phyloP scores from a whole-genome alignment of 106 monocot genomes.

The Amphibolis antarctica region DNA sequence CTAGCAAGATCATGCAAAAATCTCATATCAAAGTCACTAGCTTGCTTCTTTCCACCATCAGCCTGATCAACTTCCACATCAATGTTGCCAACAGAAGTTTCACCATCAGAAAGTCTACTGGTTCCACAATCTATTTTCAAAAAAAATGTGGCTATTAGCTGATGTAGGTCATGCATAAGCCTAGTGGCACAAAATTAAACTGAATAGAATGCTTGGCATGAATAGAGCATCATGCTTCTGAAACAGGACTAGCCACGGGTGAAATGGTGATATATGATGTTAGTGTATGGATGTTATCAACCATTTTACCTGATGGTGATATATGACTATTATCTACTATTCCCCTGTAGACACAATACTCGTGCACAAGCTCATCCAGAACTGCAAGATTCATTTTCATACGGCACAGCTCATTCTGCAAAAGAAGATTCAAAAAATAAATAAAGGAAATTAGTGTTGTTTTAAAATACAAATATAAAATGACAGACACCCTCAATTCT shows the following conservation, averaged over 20 bases:
- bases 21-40: slow-evolving; percentile 37
- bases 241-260: neutral
- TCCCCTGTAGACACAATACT: slow-evolving; percentile 92
- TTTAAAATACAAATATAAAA: no score
- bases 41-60: slow-evolving; percentile 18
- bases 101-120: slow-evolving; percentile 33
- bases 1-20: slow-evolving; percentile 30
- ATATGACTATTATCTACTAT: slow-evolving; percentile 37
- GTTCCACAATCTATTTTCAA: slow-evolving; percentile 17
- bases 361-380: slow-evolving; percentile 83
- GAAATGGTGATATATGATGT: no score
- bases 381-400: slow-evolving; percentile 65
- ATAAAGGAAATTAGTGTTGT: neutral
- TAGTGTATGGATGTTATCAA: neutral
- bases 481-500: no score
- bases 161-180: neutral
- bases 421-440: neutral
- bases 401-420: slow-evolving; percentile 92
- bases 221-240: neutral
- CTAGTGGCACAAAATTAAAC: no score
- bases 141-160: neutral
- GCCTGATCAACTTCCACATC: slow-evolving; percentile 23
- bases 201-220: neutral
- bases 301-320: slow-evolving; percentile 37
- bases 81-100: slow-evolving; percentile 41